These are phyloP conservation scores for Globisporangium ultimum DNA, from an alignment of 352 stramenopile species.

Conservation along the genomic window DNA sequence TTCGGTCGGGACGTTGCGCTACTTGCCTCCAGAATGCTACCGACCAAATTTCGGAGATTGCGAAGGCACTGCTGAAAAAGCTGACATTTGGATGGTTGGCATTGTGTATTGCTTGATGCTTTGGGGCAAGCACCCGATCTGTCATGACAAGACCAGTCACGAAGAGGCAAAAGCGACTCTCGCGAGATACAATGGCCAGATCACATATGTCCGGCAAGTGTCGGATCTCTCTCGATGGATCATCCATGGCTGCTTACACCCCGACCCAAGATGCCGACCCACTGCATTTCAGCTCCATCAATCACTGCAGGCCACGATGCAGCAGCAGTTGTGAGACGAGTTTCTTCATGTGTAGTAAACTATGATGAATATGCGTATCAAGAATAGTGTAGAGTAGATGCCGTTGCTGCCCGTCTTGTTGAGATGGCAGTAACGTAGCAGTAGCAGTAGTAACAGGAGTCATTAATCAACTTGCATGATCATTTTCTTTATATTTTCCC, in stretches of 20 bases:
- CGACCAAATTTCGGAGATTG: conserved; percentile 49
- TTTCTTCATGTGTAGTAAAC: conserved; percentile 6
- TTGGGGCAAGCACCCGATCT: conserved; percentile 74
- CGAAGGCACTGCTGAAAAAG: conserved; percentile 69
- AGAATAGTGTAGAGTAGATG: conserved; percentile 13
- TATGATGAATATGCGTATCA: conserved; percentile 11
- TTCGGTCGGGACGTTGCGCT: conserved; percentile 68
- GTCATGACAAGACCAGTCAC: conserved; percentile 51
- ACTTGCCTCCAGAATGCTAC: conserved; percentile 75
- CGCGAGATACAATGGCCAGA: conserved; percentile 24
- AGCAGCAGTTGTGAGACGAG: conserved; percentile 13
- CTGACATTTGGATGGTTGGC: conserved; percentile 82
- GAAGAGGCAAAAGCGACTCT: conserved; percentile 34
- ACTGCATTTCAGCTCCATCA: conserved; percentile 61
- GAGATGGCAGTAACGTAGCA: conserved; percentile 6
- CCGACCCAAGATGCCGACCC: conserved; percentile 57
- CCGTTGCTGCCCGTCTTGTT: conserved; percentile 2
- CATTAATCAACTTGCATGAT: background rate
- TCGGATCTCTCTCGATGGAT: conserved; percentile 65
- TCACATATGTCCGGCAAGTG: conserved; percentile 34
- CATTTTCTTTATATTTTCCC: conserved; percentile 1
- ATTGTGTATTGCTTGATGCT: conserved; percentile 78
- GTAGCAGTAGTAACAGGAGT: background rate
- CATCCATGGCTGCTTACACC: conserved; percentile 63
- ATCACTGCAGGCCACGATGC: conserved; percentile 35